Evolutionary conservation across 495 filamentous ascomycete genomes (phyloP), one percentile per base, ranked within the genome.

Genomic region (Penicillium psychrofluorescens): DNA sequence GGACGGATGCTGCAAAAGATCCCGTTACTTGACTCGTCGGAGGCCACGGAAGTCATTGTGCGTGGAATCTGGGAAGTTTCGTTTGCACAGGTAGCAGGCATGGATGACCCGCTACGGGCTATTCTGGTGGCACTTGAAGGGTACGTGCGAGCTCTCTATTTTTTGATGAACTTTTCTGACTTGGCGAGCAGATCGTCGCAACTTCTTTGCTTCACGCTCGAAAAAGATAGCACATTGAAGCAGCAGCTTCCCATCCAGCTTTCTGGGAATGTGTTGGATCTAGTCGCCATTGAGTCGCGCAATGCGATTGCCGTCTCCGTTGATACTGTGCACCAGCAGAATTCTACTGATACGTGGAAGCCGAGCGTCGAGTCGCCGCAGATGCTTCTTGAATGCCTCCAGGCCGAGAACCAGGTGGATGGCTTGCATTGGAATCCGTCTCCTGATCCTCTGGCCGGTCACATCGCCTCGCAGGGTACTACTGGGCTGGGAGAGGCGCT

Each of bases 101-200:
- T 46, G 12, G 37, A 37, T 9, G 55, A 44, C 7, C 35, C 36
- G 2, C 40, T 48, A 28, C 59, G 56, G 15, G 46, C 56, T 36
- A 63, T 90, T 8, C 42, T 84, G n/a, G 80, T 85, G 15, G 68
- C 77, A 27, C 76, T 81, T 49, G 85, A 90, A 70, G 76, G 78
- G 85, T 88, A 75, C 52, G 72, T 63, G 14, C 22, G 22, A 6
- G 22, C 22, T 22, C 22, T 40, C 11, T 8, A 35, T 29, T 1
- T 12, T 29, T 28, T 6, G 27, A 38, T 35, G n/a, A 34, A 50
- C 32, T 13, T 36, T 56, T 28, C 44, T 53, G 40, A 52, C 11
- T 10, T 13, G 36, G 6, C 40, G 47, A 42, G 45, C 55, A 85
- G 84, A 32, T 70, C 84, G 36, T 71, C 82, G 0, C 71, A 74